phyloP scores from a whole-genome alignment of 2,329 filamentous ascomycete species.

The Neofusicoccum sp. region DNA sequence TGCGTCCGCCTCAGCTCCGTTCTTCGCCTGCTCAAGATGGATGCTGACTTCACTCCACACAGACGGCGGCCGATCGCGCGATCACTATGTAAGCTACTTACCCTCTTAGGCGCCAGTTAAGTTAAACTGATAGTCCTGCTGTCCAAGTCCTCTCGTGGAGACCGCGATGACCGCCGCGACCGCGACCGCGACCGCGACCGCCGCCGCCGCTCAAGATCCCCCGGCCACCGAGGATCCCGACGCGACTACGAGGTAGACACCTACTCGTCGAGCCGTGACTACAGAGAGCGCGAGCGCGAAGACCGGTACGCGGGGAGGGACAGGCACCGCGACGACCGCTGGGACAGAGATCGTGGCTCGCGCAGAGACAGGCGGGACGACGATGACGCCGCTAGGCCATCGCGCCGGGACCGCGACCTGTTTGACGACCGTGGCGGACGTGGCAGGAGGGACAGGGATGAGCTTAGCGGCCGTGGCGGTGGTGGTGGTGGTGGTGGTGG shows the following conservation, averaged over 20 bases:
- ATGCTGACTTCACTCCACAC: conserved; percentile 2
- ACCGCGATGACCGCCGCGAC: conserved; percentile 40
- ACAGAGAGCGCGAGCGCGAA: conserved; percentile 90
- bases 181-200: conserved; percentile 41
- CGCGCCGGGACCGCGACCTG: conserved; percentile 61
- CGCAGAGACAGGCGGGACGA: conserved; percentile 33
- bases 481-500: conserved; percentile 40
- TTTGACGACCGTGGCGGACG: conserved; percentile 55
- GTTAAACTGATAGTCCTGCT: conserved; percentile 31
- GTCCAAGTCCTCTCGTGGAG: conserved; percentile 48
- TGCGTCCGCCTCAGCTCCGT: neutral
- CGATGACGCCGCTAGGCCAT: conserved; percentile 27
- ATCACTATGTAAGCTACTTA: conserved; percentile 40
- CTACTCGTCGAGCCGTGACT: conserved; percentile 90
- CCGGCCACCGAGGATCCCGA: conserved; percentile 70
- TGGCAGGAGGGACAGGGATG: conserved; percentile 55
- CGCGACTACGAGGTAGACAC: conserved; percentile 78
- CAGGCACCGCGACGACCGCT: conserved; percentile 62
- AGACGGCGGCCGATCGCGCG: conserved; percentile 35
- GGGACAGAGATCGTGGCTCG: conserved; percentile 67
- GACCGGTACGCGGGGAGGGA: conserved; percentile 80
- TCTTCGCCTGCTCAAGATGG: conserved; percentile 9
- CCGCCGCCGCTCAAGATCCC: conserved; percentile 82
- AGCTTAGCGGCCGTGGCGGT: conserved; percentile 50
- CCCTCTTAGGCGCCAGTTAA: conserved; percentile 26